A percentile compares a stretch with the other conserved stretches of the same genome.
Conservation (phyloP, 352 stramenopile species). For the Phytophthora pseudosyringae region DNA sequence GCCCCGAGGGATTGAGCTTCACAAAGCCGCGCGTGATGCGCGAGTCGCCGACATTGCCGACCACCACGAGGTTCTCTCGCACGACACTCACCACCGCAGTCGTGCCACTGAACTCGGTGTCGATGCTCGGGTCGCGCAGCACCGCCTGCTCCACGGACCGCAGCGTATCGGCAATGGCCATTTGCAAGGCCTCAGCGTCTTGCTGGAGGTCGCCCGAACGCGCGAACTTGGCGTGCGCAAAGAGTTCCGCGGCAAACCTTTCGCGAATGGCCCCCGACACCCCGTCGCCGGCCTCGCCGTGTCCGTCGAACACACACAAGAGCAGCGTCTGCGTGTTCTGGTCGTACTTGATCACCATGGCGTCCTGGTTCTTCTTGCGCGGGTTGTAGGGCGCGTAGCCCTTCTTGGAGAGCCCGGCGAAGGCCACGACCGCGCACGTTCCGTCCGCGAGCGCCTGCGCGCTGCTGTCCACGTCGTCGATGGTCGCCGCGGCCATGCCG, state of each 20-base stretch:
- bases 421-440: conserved; percentile 63
- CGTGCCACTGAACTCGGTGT: conserved; percentile 94
- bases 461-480: conserved; percentile 63
- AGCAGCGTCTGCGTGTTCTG: conserved; percentile 91
- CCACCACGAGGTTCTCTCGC: conserved; percentile 85
- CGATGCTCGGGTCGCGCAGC: conserved; percentile 91
- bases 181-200: conserved; percentile 67
- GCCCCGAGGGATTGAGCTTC: conserved; percentile 32
- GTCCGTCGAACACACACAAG: conserved; percentile 96
- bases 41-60: conserved; percentile 98
- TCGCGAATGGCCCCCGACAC: conserved; percentile 92
- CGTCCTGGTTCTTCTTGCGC: conserved; percentile 98
- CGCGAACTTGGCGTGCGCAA: conserved; percentile 89
- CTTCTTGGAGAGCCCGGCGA: conserved; percentile 83
- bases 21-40: conserved; percentile 91
- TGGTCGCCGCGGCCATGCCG: conserved; percentile 69
- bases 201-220: conserved; percentile 53
- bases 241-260: conserved; percentile 90
- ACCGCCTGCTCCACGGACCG: conserved; percentile 80
- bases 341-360: conserved; percentile 96
- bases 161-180: conserved; percentile 62
- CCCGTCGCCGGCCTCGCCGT: conserved; percentile 95
- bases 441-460: conserved; percentile 56
- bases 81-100: conserved; percentile 82
- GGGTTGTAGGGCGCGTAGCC: conserved; percentile 94